Conservation (phyloP, 345 rosid genomes). For the Lepidium sativum region DNA sequence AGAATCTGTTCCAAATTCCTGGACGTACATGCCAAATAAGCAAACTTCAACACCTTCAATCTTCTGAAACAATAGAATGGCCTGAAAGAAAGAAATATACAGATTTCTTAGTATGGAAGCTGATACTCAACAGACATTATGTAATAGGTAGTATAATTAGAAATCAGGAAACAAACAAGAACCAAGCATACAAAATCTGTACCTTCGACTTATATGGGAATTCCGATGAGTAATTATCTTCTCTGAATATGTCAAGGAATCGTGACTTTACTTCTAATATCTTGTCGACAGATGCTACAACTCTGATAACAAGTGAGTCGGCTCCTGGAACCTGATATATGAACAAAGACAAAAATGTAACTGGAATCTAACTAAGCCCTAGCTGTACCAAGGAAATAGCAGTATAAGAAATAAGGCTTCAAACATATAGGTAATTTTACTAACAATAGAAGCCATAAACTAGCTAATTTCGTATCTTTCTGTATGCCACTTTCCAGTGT, state of each 20-base stretch:
- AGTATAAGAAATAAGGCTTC: not conserved
- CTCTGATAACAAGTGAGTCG: constrained; percentile 87
- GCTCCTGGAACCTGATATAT: constrained; percentile 81
- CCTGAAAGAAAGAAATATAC: constrained; percentile 44
- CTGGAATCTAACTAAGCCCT: not conserved
- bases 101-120: not conserved
- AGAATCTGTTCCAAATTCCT: constrained; percentile 94
- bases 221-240: constrained; percentile 86
- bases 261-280: constrained; percentile 93
- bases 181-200: constrained; percentile 5
- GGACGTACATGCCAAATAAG: constrained; percentile 98
- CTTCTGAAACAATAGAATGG: constrained; percentile 86
- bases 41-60: constrained; percentile 99
- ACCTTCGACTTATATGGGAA: constrained; percentile 99
- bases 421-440: not conserved
- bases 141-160: not conserved
- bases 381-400: not conserved
- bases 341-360: constrained; percentile 11
- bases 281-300: constrained; percentile 97
- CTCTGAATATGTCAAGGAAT: constrained; percentile 91
- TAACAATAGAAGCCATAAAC: not conserved
- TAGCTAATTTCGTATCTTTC: constrained; percentile 3
- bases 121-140: not conserved
- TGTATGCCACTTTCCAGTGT: not conserved
- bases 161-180: constrained; percentile 6